Conservation (phyloP, 495 filamentous ascomycete genomes). For the Aspergillus bertholletiae region DNA sequence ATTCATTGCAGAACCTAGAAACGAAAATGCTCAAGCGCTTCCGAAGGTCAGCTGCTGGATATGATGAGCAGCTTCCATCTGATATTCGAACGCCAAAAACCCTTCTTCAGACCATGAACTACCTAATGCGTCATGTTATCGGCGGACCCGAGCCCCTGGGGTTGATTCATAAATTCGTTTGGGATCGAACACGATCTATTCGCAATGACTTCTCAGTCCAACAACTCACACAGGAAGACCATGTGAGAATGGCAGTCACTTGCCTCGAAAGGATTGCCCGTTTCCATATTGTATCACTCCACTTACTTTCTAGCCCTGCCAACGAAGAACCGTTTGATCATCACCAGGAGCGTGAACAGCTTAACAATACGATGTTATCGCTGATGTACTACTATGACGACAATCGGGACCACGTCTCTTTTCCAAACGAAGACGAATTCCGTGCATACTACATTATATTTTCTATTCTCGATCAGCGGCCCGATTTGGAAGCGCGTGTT, state of each 20-base stretch:
- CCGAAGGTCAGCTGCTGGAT: conserved; percentile 84
- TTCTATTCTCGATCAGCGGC: conserved; percentile 65
- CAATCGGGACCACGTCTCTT: conserved; percentile 48
- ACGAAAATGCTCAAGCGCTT: conserved; percentile 79
- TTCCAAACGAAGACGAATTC: conserved; percentile 83
- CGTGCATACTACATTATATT: conserved; percentile 86
- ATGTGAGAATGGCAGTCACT: conserved; percentile 65
- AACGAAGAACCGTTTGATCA: conserved; percentile 74
- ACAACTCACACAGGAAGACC: conserved; percentile 62
- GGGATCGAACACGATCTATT: conserved; percentile 90
- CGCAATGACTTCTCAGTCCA: conserved; percentile 94
- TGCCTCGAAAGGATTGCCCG: conserved; percentile 88
- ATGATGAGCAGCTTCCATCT: conserved; percentile 85
- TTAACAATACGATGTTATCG: conserved; percentile 82
- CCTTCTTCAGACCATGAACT: conserved; percentile 73
- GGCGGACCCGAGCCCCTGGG: conserved; percentile 60
- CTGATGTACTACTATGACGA: conserved; percentile 88
- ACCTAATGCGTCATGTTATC: conserved; percentile 75
- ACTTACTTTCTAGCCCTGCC: conserved; percentile 67
- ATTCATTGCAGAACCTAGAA: conserved; percentile 42
- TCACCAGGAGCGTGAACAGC: conserved; percentile 89
- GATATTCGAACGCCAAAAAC: conserved; percentile 81
- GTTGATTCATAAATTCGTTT: conserved; percentile 78
- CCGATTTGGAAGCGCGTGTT: conserved; percentile 70
- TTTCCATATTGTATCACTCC: conserved; percentile 85